Conservation (phyloP, 768 basidiomycete genomes). For the Tylopilus felleus region DNA sequence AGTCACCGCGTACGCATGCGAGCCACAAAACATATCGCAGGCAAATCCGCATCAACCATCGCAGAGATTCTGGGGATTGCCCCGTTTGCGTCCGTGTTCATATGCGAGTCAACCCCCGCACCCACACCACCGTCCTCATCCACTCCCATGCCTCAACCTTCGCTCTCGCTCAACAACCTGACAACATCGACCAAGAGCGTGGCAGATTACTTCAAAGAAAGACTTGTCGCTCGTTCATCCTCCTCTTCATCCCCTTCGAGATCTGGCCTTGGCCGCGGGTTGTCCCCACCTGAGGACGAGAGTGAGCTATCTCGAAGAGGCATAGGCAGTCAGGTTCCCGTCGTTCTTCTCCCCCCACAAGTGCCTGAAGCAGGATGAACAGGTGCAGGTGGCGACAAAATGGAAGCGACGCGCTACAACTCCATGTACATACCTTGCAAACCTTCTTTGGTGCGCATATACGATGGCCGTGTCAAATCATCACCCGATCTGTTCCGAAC, state of each 20-base stretch:
- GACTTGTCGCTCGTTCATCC: slow-evolving; percentile 58
- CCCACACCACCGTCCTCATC: slow-evolving; percentile 30
- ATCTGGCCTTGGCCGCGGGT: background rate
- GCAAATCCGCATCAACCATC: slow-evolving; percentile 73
- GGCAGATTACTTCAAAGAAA: slow-evolving; percentile 87
- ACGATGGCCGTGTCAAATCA: no score
- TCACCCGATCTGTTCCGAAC: no score
- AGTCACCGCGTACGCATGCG: slow-evolving; percentile 86
- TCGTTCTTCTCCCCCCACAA: background rate
- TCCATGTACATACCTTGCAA: slow-evolving; percentile 14
- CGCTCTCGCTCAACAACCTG: slow-evolving; percentile 43
- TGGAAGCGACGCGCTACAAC: slow-evolving; percentile 14
- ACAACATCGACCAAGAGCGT: slow-evolving; percentile 85
- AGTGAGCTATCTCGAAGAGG: slow-evolving; percentile 5
- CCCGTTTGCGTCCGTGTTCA: slow-evolving; percentile 35
- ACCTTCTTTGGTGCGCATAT: no score
- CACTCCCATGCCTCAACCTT: slow-evolving; percentile 24
- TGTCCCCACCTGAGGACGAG: background rate
- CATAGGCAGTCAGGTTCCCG: slow-evolving; percentile 5
- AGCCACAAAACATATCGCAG: slow-evolving; percentile 72
- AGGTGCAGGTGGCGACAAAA: slow-evolving; percentile 17
- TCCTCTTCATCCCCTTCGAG: slow-evolving; percentile 12
- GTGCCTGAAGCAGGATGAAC: background rate
- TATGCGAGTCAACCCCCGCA: slow-evolving; percentile 36
- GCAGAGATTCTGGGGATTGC: slow-evolving; percentile 89